Evolutionary conservation across 371 early-diverging fungal species (phyloP).

Genomic region (Amoeboaphelidium occidentale): DNA sequence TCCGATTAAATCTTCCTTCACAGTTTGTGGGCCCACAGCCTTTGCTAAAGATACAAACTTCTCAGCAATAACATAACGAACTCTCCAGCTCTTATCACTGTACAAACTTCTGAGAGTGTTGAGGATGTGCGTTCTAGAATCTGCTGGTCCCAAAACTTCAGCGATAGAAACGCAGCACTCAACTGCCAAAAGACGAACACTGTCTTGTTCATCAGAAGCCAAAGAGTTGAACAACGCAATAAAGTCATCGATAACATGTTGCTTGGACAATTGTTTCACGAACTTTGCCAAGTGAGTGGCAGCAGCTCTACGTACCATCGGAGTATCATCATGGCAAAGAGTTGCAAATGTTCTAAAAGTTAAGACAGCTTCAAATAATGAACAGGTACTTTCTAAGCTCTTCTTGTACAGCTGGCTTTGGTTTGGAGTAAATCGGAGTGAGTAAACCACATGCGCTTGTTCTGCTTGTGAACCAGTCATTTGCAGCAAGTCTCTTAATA

Average conservation of each 20-base stretch:
- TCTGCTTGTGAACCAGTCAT: constrained; percentile 94
- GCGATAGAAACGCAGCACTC: constrained; percentile 77
- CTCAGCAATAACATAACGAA: constrained; percentile 90
- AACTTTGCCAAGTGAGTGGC: constrained; percentile 59
- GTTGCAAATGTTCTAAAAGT: constrained; percentile 20
- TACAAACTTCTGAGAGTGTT: constrained; percentile 45
- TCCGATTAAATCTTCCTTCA: constrained; percentile 39
- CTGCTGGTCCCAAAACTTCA: constrained; percentile 40
- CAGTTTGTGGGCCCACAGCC: constrained; percentile 47
- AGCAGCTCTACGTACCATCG: constrained; percentile 90
- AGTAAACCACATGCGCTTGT: constrained; percentile 79
- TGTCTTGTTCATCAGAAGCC: constrained; percentile 76
- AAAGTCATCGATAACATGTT: constrained; percentile 41
- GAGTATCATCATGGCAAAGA: constrained; percentile 77
- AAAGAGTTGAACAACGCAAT: constrained; percentile 51
- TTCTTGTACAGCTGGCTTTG: constrained; percentile 38
- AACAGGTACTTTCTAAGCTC: constrained; percentile 45
- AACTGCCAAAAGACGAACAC: constrained; percentile 80
- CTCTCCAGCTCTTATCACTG: constrained; percentile 88
- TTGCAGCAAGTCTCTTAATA: constrained; percentile 58
- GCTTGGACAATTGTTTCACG: constrained; percentile 33
- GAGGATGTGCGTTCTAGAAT: constrained; percentile 41
- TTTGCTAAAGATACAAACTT: constrained; percentile 70
- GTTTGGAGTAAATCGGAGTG: constrained; percentile 46
- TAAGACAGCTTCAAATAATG: neutral